Base-by-base conservation (phyloP, 2,329 filamentous ascomycete genomes). In the Metarhizium brunneum region DNA sequence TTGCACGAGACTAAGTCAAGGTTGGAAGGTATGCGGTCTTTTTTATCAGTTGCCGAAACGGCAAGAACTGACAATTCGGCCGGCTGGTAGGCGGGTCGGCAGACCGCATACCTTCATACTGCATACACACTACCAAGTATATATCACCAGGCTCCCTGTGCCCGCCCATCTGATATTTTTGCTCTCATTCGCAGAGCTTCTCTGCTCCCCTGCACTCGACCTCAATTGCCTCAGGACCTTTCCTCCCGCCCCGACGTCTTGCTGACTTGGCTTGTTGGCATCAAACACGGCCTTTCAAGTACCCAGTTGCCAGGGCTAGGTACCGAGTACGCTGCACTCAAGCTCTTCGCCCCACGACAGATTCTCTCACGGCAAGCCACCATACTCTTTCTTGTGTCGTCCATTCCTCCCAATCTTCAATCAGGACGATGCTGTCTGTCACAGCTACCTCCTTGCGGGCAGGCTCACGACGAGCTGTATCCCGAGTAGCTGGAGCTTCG, bases 371-470 rank as follows among this genome's bases (percentile, higher is more conserved):
- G 40, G 40, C 40, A 43, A 43, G 40, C 43, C 43, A 47, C 43
- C 20, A 11, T 7, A 48, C 14, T 48, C 25, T 20, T 8, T 20
- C 20, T 48, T 20, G 20, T 45, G 13, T 48, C 25, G 20, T 48
- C 45, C 20, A 7, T 11, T 16, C 25, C 10, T 6, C 11, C 10
- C 20, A 30, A 20, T 11, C 14, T 7, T 18, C 7, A 29, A 14
- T 7, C 2, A 48, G 7, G 20, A 52, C 25, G 38, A 57, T 57
- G 56, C 53, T 55, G 42, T 57, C 53, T 47, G 50, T n/a, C 35
- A 32, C 56, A 4, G 30, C 29, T 30, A 16, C 30, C 18, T 25
- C 49, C 40, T 6, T 53, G 43, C 56, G 56, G 48, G 29, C 45
- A 7, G 49, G 53, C 49, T 45, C 43, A 14, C 53, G 43, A 16